Percentiles rank a stretch among this genome's conserved stretches.
Conservation (phyloP, 2,329 filamentous ascomycete species). For the Clarireedia homoeocarpa region DNA sequence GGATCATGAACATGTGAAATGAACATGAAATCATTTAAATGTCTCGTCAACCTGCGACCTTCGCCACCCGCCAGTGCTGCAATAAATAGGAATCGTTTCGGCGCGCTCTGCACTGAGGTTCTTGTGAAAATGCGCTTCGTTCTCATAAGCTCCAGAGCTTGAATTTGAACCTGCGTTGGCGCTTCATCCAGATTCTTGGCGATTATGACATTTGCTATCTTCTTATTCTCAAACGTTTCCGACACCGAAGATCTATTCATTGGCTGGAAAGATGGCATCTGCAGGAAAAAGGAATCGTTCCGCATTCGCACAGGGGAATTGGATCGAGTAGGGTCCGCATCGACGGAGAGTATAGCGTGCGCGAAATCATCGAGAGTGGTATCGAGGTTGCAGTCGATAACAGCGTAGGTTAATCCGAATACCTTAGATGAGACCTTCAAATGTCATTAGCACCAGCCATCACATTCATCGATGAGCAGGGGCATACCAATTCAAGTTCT, state of each 20-base stretch:
- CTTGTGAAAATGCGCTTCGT: constrained; percentile 71
- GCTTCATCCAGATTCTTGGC: constrained; percentile 72
- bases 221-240: constrained; percentile 37
- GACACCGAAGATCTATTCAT: constrained; percentile 26
- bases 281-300: constrained; percentile 29
- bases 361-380: constrained; percentile 80
- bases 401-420: constrained; percentile 63
- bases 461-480: background rate
- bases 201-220: constrained; percentile 75
- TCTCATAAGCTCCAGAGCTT: constrained; percentile 70
- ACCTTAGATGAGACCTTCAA: constrained; percentile 55
- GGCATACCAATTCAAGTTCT: constrained; percentile 61
- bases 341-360: constrained; percentile 45
- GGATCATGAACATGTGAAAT: constrained; percentile 79
- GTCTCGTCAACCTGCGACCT: constrained; percentile 41
- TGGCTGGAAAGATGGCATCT: constrained; percentile 23
- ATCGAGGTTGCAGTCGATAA: constrained; percentile 63
- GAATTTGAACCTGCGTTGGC: constrained; percentile 71
- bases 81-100: constrained; percentile 72
- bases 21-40: constrained; percentile 77
- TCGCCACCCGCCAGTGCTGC: constrained; percentile 55
- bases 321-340: constrained; percentile 18
- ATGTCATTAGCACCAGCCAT: background rate
- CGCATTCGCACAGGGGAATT: constrained; percentile 23
- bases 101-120: constrained; percentile 64